phyloP scores from a whole-genome alignment of 2,329 filamentous ascomycete genomes.

The Alternaria solani region DNA sequence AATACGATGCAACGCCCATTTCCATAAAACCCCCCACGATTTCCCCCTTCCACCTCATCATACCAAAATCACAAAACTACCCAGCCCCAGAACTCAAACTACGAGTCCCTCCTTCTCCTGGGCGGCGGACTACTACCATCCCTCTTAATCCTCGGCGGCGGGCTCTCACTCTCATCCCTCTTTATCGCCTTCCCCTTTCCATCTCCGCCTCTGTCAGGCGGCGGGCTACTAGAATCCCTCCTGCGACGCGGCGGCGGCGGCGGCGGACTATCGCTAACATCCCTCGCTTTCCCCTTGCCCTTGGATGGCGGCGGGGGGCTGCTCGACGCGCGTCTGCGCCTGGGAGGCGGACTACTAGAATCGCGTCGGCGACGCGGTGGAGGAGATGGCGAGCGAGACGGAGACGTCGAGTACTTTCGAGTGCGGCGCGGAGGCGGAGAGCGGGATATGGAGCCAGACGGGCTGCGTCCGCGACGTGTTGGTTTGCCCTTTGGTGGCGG shows the following conservation, averaged over 20 bases:
- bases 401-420: slow-evolving; percentile 3
- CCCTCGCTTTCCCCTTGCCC: neutral
- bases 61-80: rapidly evolving
- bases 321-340: slow-evolving; percentile 13
- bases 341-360: slow-evolving; percentile 1
- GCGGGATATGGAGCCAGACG: slow-evolving; percentile 20
- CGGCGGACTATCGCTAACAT: neutral
- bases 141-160: slow-evolving; percentile 3
- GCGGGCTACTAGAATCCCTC: slow-evolving; percentile 1
- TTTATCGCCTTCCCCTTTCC: neutral
- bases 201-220: neutral
- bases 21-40: no score
- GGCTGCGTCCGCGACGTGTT: slow-evolving; percentile 24
- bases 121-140: slow-evolving; percentile 12
- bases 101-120: slow-evolving; percentile 8
- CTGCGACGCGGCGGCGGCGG: slow-evolving; percentile 1
- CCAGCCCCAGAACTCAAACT: neutral
- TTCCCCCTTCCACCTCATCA: neutral
- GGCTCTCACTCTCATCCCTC: slow-evolving; percentile 7
- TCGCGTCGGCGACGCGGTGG: neutral
- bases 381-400: neutral
- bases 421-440: slow-evolving; percentile 14
- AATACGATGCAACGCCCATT: neutral
- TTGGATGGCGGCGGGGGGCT: slow-evolving; percentile 5
- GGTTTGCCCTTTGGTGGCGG: slow-evolving; percentile 24